These are phyloP conservation scores for Termitomyces eurrhizus DNA, from an alignment of 768 basidiomycete species.

Conservation along the genomic window DNA sequence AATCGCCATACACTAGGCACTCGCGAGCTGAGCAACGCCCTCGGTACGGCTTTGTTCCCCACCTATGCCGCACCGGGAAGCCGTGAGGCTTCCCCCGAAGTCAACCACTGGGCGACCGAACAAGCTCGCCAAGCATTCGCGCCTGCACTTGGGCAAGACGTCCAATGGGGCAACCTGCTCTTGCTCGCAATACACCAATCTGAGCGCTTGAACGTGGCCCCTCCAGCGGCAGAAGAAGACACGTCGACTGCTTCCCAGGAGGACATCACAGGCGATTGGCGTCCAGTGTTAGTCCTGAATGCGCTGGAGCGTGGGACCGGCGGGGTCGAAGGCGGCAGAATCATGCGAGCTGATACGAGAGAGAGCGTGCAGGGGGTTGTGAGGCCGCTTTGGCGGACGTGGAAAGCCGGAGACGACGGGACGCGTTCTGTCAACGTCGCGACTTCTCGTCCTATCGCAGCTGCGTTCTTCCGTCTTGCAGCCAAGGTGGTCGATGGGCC, in stretches of 20 bases:
- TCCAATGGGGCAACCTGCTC: conserved; percentile 40
- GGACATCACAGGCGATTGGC: conserved; percentile 29
- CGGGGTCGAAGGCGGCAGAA: neutral
- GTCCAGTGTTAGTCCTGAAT: conserved; percentile 37
- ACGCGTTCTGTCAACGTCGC: conserved; percentile 13
- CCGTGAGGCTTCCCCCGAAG: neutral
- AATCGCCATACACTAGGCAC: neutral
- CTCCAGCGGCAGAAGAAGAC: neutral
- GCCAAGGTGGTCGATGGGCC: conserved; percentile 31
- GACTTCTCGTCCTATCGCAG: conserved; percentile 34
- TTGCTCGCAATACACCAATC: conserved; percentile 31
- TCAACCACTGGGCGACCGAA: conserved; percentile 24
- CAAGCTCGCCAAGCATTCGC: conserved; percentile 25
- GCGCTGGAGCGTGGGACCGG: conserved; percentile 28
- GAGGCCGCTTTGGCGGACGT: conserved; percentile 37
- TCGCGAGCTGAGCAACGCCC: conserved; percentile 16
- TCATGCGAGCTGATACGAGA: neutral
- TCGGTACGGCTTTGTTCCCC: conserved; percentile 24
- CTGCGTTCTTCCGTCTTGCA: conserved; percentile 45
- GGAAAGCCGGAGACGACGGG: conserved; percentile 24
- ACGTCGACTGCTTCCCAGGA: neutral
- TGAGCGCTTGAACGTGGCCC: conserved; percentile 2
- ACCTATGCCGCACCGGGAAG: conserved; percentile 10
- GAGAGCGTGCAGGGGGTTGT: conserved; percentile 21
- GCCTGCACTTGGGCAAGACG: conserved; percentile 22